Evolutionary conservation across 2,329 filamentous ascomycete genomes (phyloP), one percentile per base, ranked within the genome.

Genomic region (Moelleriella libera): DNA sequence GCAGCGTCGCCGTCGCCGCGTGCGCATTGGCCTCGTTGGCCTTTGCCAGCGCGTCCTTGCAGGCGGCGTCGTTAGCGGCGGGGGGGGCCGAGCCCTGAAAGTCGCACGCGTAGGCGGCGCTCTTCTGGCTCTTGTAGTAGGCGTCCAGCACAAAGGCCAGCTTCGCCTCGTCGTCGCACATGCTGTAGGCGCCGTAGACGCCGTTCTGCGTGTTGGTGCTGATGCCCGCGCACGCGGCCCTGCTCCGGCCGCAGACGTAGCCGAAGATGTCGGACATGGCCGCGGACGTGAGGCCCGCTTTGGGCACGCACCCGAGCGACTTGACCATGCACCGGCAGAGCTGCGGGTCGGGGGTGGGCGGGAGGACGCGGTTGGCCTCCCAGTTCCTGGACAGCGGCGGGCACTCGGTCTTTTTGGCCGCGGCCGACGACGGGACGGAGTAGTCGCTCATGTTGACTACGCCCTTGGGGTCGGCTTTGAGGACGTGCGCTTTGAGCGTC

Each of bases 251-350:
- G 66, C 86, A 92, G 64, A 90, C 76, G 63, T 69, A 80, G 63
- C 71, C 72, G 66, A 97, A 97, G 55, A 92, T 75, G 12, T 74
- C 67, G 45, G 75, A 77, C 58, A 79, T 83, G 48, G 78, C 67
- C 46, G 80, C 70, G 45, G 69, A 63, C 53, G 74, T 68, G 21
- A 88, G 67, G 56, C 66, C 64, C 43, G 71, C 64, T 41, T 75
- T 70, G 50, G 87, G 78, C 29, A 75, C 74, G 68, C 92, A 98
- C 49, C 70, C 69, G 49, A 94, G 70, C 43, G 78, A 79, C 52
- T 76, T 70, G 63, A 77, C 75, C 85, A 95, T 95, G 77, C 92
- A 98, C 48, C 72, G 65, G 75, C 92, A 97, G 43, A 94, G 80
- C 41, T 78, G 60, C 41, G 76, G 60, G 68, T 97, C 87, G 53